These are phyloP conservation scores for Camelina sativa DNA, from an alignment of 345 rosid species.

Conservation along the genomic window DNA sequence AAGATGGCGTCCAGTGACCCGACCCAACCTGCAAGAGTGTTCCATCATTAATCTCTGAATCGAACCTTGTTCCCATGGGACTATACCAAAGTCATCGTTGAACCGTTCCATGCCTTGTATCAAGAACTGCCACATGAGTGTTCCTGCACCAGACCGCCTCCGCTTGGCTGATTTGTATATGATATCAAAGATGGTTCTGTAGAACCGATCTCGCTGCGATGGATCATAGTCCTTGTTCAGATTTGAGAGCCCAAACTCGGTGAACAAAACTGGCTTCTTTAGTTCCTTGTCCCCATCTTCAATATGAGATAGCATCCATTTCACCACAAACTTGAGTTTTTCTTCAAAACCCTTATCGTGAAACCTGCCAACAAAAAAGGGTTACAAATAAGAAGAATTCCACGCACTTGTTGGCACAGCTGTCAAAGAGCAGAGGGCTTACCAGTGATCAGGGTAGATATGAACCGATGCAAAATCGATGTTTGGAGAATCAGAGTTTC, in stretches of 20 bases:
- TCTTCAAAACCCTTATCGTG: conserved; percentile 68
- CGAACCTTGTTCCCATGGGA: conserved; percentile 75
- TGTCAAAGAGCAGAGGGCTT: conserved; percentile 26
- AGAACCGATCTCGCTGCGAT: conserved; percentile 63
- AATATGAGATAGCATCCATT: conserved; percentile 89
- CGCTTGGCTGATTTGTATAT: conserved; percentile 71
- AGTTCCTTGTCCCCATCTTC: conserved; percentile 85
- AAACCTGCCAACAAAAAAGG: conserved; percentile 54
- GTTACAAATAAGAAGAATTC: neutral
- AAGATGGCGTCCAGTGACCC: conserved; percentile 46
- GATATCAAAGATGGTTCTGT: conserved; percentile 59
- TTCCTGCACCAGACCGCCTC: conserved; percentile 80
- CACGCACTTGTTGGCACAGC: neutral
- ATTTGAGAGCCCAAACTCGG: conserved; percentile 83
- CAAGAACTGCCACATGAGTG: conserved; percentile 80
- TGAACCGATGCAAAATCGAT: conserved; percentile 93
- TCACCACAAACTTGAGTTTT: conserved; percentile 60
- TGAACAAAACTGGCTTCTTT: conserved; percentile 81
- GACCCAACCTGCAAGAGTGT: conserved; percentile 76
- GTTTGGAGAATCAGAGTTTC: conserved; percentile 59
- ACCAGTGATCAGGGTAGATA: conserved; percentile 96
- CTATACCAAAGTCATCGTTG: conserved; percentile 80
- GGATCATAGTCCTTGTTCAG: conserved; percentile 71
- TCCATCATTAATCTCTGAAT: conserved; percentile 58
- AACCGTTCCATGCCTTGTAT: conserved; percentile 86